These are phyloP conservation scores for Verticillium nonalfalfae DNA, from an alignment of 2,329 filamentous ascomycete genomes.

Conservation along the genomic window DNA sequence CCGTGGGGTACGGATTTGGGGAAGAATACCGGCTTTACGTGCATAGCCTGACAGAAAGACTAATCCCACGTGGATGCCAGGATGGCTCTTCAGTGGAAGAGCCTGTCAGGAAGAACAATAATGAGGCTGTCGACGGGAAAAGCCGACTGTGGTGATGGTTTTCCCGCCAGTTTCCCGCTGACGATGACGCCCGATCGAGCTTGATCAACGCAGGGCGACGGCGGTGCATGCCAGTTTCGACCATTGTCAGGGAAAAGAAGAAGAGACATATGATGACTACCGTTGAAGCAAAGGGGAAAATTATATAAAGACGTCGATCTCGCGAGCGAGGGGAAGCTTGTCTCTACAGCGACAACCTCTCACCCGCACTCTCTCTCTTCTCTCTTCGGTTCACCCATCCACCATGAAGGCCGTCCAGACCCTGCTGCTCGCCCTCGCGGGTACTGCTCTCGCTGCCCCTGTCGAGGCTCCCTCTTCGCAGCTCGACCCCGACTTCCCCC, in stretches of 20 bases:
- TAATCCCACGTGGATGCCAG: background rate
- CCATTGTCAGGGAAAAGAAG: background rate
- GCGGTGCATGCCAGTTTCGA: background rate
- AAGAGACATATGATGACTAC: background rate
- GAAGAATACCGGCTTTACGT: background rate
- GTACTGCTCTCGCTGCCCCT: background rate
- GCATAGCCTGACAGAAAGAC: background rate
- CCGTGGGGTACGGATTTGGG: background rate
- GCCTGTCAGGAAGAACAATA: background rate
- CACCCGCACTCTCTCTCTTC: background rate
- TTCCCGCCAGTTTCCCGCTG: background rate
- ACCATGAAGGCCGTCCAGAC: conserved; percentile 8
- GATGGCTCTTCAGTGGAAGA: background rate
- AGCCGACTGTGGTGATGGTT: background rate
- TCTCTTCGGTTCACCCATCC: background rate
- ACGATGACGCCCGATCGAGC: background rate
- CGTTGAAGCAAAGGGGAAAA: background rate
- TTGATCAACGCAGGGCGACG: background rate
- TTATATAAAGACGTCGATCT: background rate
- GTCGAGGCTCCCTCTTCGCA: conserved; percentile 1
- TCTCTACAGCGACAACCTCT: background rate
- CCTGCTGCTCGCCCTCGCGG: conserved; percentile 7
- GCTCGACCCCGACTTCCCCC: conserved; percentile 3
- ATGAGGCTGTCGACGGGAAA: background rate
- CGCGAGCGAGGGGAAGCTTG: background rate